phyloP scores from a whole-genome alignment of 1,284 basidiomycete genomes.

The Fomitopsis palustris region DNA sequence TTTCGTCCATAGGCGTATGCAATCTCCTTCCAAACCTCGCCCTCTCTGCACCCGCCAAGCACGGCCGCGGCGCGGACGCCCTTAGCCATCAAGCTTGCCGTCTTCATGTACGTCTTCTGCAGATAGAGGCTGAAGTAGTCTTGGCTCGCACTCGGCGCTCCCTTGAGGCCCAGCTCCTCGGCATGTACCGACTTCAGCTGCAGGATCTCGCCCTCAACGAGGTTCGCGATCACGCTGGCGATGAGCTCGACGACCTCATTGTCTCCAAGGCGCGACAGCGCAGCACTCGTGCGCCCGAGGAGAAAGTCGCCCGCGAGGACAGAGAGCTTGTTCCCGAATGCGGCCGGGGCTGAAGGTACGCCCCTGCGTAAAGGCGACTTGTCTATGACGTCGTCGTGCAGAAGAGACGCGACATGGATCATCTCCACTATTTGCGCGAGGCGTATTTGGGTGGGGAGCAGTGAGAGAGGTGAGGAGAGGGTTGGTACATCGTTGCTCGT shows the following conservation, averaged over 20 bases:
- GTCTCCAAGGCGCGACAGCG: slow-evolving; percentile 83
- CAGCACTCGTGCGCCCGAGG: slow-evolving; percentile 87
- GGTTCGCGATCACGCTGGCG: slow-evolving; percentile 89
- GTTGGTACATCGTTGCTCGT: slow-evolving; percentile 21
- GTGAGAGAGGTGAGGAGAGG: slow-evolving; percentile 31
- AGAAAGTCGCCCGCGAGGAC: slow-evolving; percentile 96
- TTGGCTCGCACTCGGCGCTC: slow-evolving; percentile 26
- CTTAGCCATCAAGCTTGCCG: slow-evolving; percentile 95
- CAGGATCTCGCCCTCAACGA: slow-evolving; percentile 96
- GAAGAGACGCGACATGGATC: slow-evolving; percentile 94
- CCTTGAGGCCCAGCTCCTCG: slow-evolving; percentile 28
- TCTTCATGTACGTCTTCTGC: slow-evolving; percentile 95
- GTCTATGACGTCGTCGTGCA: slow-evolving; percentile 97
- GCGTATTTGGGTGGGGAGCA: slow-evolving; percentile 86
- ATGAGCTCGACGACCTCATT: slow-evolving; percentile 92
- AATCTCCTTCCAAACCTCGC: slow-evolving; percentile 86
- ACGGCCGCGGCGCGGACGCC: slow-evolving; percentile 86
- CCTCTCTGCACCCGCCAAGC: slow-evolving; percentile 81
- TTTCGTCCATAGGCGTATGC: slow-evolving; percentile 93
- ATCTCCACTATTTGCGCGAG: slow-evolving; percentile 98
- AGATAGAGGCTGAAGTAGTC: slow-evolving; percentile 87
- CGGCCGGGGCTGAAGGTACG: slow-evolving; percentile 79
- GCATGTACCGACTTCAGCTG: slow-evolving; percentile 63
- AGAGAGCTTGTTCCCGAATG: slow-evolving; percentile 94
- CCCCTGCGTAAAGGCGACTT: slow-evolving; percentile 80